These are phyloP conservation scores for Cyberlindnera veronae DNA, from an alignment of 805 yeast genomes.

Conservation along the genomic window DNA sequence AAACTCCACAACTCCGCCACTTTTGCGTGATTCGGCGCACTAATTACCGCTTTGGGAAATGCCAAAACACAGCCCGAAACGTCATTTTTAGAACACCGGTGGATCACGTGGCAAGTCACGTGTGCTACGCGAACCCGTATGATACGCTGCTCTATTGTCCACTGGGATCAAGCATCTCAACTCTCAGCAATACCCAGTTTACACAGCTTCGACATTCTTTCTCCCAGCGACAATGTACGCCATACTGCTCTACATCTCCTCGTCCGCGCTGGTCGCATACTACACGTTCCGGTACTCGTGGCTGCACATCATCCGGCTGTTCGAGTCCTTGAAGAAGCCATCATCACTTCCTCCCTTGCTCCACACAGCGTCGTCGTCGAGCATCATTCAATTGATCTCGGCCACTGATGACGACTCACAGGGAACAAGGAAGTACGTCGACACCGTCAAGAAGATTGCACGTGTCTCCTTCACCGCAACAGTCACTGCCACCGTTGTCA, in stretches of 20 bases:
- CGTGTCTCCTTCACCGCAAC: slow-evolving; percentile 22
- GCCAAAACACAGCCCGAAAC: no score
- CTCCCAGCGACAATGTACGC: no score
- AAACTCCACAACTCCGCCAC: no score
- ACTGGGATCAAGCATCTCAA: background rate
- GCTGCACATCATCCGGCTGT: slow-evolving; percentile 21
- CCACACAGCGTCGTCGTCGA: slow-evolving; percentile 11
- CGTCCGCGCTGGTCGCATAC: slow-evolving; percentile 12
- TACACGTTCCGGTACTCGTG: slow-evolving; percentile 20
- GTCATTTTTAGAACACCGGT: no score
- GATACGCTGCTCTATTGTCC: no score
- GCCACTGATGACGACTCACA: slow-evolving; percentile 1
- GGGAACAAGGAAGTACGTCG: slow-evolving; percentile 1
- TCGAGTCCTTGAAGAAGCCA: slow-evolving; percentile 16
- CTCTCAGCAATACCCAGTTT: slow-evolving; percentile 3
- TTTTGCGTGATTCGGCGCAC: no score
- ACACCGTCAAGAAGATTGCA: slow-evolving; percentile 9
- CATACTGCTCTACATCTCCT: slow-evolving; percentile 1
- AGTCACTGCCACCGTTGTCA: slow-evolving; percentile 16
- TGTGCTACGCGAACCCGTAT: no score
- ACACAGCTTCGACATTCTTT: no score
- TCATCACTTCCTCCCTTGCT: slow-evolving; percentile 10
- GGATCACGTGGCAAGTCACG: no score
- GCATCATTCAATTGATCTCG: slow-evolving; percentile 13
- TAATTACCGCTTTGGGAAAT: no score